Base-by-base conservation (phyloP, 768 basidiomycete species). In the Dacryopinax spathularia region DNA sequence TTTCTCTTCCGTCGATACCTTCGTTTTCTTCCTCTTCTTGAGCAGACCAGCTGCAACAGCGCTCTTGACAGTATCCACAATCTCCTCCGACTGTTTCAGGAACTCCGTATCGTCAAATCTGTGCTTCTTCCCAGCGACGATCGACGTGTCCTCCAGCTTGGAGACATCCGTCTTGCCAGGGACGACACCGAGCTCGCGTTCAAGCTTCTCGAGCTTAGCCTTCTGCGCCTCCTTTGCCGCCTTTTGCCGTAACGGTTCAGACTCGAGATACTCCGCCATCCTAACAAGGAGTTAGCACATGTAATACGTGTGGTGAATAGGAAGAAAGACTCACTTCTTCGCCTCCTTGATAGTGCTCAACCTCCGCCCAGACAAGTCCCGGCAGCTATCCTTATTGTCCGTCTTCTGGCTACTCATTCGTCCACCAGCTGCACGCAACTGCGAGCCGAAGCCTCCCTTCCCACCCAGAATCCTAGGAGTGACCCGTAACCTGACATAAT, bases 351-450 rank as follows among this genome's bases (percentile, higher is more conserved):
- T 84, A 0, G 95, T 96, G 70, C 89, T 91, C 29, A 99, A 77
- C 66, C 93, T 79, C 60, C 95, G 77, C 1, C 95, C 95, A 64
- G 82, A 92, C 35, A 99, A 79, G 71, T 98, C 96, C 59, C 96
- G 78, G 73, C 93, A 96, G 7, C 89, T 90, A 72, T 98, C 94
- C 66, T 93, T 93, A 73, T 93, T 94, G 74, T 80, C 93, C 25
- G 91, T 92, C 79, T 92, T 92, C 77, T 93, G 91, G 68, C 87
- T 89, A 71, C 88, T 91, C 96, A 99, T 99, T 33, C 95, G 83
- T 13, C 96, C 95, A 67, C 96, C 96, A 15, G 95, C 95, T 0
- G 96, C 95, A 73, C 96, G 83, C 67, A 99, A 79, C 77, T 97
- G 93, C 18, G 88, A 90, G 2, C 96, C 96, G 70, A 99, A 98